These are phyloP conservation scores for Styphnolobium japonicum DNA, from an alignment of 306 rosid species.

Conservation along the genomic window DNA sequence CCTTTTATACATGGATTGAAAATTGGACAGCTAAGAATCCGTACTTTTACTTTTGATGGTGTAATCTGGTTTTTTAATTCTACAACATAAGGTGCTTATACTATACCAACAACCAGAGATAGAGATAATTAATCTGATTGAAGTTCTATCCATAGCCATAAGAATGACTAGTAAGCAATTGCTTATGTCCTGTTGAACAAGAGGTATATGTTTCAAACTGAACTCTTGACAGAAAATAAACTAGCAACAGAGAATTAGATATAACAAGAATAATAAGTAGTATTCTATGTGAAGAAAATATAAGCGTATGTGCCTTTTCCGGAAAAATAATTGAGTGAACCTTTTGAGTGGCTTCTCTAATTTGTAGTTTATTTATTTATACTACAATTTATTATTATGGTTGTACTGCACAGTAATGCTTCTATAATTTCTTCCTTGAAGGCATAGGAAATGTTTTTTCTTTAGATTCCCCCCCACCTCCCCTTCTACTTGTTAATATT, in stretches of 20 bases:
- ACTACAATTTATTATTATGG: not conserved
- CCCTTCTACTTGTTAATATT: not conserved
- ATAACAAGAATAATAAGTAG: not conserved
- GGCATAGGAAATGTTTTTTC: conserved; percentile 7
- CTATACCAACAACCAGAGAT: not conserved
- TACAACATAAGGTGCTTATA: not conserved
- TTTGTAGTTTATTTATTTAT: not conserved
- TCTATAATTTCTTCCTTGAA: not conserved
- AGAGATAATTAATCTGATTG: not conserved
- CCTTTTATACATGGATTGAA: not conserved
- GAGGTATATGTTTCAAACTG: not conserved
- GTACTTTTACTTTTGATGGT: not conserved
- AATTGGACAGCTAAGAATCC: not conserved
- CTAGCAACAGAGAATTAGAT: not conserved
- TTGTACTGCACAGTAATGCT: not conserved
- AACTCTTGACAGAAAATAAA: not conserved
- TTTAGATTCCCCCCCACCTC: not conserved
- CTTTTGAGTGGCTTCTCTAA: not conserved
- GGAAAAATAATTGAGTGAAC: not conserved
- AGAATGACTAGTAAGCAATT: not conserved
- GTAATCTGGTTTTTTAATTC: not conserved
- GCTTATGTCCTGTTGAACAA: not conserved
- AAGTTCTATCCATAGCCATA: not conserved
- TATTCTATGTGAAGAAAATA: not conserved
- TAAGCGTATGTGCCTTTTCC: not conserved